Base-by-base conservation (phyloP, 805 yeast species). In the Candida pseudoglaebosa region DNA sequence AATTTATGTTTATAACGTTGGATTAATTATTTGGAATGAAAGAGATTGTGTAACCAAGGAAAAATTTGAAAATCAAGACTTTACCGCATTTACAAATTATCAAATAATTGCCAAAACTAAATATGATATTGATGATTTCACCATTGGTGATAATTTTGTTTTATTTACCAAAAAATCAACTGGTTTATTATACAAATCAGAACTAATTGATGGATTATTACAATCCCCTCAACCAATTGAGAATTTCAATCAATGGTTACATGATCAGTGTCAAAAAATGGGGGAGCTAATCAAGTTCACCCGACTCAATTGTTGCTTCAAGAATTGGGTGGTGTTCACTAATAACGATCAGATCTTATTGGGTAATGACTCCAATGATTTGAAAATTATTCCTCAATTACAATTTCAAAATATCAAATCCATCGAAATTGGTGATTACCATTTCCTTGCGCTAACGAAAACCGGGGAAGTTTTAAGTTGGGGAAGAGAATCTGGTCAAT, bases 401-500 rank as follows among this genome's bases (percentile, higher is more conserved):
- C 48, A 44, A 24, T 33, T 33, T 17, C 39, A 22, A 15, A 36
- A 40, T 2, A 70, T 83, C 21, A 67, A 77, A 4, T 71, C 81
- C 2, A 61, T 84, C 1, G 79, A 76, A 0, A 73, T 80, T 37
- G 95, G 91, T 1, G 93, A 85, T 54, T 78, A 82, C 50, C 95
- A 85, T 53, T 67, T 55, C 21, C 49, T 84, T 33, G 91, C 86
- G 0, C 59, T 84, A n/a, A 65, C 79, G 3, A 63, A 65, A 32
- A 61, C 65, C 13, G 93, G 93, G 0, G 66, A 73, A 2, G 44
- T 82, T 13, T 68, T 69, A 42, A 61, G 80, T 4, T 84, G 90
- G 91, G 93, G 93, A 0, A 38, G 68, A 10, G 91, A 84, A 50
- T 69, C 80, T 5, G 62, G 64, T 24, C 42, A 52, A 3, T 80